These are phyloP conservation scores for Colletotrichum sp. DNA, from an alignment of 2,329 filamentous ascomycete species.

Conservation along the genomic window DNA sequence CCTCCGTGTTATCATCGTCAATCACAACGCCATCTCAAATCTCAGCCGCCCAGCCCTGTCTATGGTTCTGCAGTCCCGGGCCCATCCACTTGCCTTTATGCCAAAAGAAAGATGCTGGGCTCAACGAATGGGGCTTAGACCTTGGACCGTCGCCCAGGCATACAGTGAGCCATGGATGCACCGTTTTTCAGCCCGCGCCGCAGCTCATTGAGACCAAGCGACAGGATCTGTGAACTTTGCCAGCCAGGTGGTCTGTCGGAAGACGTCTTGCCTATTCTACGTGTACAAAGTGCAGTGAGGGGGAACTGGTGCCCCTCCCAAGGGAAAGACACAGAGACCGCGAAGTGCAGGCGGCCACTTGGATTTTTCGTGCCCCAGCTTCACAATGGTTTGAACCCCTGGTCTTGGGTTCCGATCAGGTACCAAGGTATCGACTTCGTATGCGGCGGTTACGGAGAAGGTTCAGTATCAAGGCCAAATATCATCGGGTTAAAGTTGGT, in stretches of 20 bases:
- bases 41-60: not conserved
- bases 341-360: not conserved
- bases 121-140: not conserved
- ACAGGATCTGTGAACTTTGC: not conserved
- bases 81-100: not conserved
- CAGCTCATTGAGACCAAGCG: not conserved
- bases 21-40: not conserved
- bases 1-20: not conserved
- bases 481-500: not conserved
- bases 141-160: not conserved
- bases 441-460: not conserved
- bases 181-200: not conserved
- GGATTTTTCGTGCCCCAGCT: not conserved
- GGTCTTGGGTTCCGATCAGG: conserved; percentile 16
- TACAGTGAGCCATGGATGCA: not conserved
- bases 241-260: not conserved
- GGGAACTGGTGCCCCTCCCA: not conserved
- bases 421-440: not conserved
- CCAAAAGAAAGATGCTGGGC: not conserved
- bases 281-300: not conserved
- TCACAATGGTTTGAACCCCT: not conserved
- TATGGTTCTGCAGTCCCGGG: not conserved
- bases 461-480: not conserved
- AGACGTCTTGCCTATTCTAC: not conserved
- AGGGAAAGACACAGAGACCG: not conserved